Percentiles rank a stretch among this genome's conserved stretches.
Evolutionary conservation across 73 alveolate genomes (phyloP).

Genomic region (Tetrahymena elliotti): DNA sequence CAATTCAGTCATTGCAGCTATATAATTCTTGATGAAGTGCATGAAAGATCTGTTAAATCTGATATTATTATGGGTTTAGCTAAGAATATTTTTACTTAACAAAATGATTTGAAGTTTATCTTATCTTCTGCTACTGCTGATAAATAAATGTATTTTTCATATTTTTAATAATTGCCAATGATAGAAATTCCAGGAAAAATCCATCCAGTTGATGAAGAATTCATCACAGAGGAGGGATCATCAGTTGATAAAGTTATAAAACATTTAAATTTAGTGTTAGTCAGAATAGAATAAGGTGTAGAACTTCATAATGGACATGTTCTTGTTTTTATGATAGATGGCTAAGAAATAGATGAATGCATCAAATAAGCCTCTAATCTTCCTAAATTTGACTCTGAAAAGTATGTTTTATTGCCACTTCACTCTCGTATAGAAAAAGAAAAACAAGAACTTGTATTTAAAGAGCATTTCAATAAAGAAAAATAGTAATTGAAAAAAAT

Average conservation of each 20-base stretch:
- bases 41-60: conserved; percentile 74
- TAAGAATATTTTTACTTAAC: conserved; percentile 50
- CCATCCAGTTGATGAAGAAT: not conserved
- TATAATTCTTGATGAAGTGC: conserved; percentile 68
- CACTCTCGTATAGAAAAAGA: not conserved
- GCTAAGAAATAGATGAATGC: not conserved
- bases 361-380: not conserved
- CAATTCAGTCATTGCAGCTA: not conserved
- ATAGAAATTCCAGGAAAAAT: not conserved
- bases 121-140: conserved; percentile 65
- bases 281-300: not conserved
- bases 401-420: not conserved
- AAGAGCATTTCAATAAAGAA: not conserved
- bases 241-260: not conserved
- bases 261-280: not conserved
- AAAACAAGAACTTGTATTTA: not conserved
- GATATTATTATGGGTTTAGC: conserved; percentile 92
- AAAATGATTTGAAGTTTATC: conserved; percentile 45
- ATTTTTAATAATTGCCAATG: not conserved
- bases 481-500: conserved; percentile 10
- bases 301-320: not conserved
- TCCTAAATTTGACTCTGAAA: not conserved
- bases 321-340: not conserved
- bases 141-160: not conserved
- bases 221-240: not conserved